These are phyloP conservation scores for Ambrosia artemisiifolia DNA, from an alignment of 129 eudicot genomes.

Conservation along the genomic window DNA sequence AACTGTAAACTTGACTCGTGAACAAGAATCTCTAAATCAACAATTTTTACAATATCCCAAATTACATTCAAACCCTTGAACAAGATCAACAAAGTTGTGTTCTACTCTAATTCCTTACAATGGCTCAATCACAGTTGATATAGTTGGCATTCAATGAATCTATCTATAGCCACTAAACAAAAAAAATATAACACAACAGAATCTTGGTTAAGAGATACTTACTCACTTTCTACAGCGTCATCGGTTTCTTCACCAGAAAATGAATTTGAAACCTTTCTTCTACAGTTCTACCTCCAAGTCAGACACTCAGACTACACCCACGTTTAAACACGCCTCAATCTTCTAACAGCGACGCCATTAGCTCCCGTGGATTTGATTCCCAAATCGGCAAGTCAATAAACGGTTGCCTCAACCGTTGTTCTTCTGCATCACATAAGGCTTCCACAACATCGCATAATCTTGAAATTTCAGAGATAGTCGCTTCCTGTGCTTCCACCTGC, in stretches of 20 bases:
- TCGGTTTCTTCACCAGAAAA: background rate
- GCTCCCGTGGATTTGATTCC: conserved; percentile 53
- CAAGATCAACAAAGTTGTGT: conserved; percentile 18
- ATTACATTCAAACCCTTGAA: conserved; percentile 26
- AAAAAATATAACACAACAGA: conserved; percentile 21
- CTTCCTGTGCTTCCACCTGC: conserved; percentile 75
- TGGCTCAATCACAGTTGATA: conserved; percentile 14
- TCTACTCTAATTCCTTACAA: conserved; percentile 25
- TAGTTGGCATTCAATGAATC: conserved; percentile 8
- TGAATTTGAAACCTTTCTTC: conserved; percentile 22
- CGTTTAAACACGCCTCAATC: conserved; percentile 25
- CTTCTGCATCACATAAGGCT: conserved; percentile 53
- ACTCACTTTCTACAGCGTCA: conserved; percentile 14
- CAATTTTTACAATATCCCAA: conserved; percentile 24
- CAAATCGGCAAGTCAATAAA: conserved; percentile 61
- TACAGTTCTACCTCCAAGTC: conserved; percentile 1
- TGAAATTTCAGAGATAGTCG: conserved; percentile 44
- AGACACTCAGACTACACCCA: conserved; percentile 12
- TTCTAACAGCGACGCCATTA: conserved; percentile 47
- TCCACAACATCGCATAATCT: conserved; percentile 66
- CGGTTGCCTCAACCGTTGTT: conserved; percentile 44
- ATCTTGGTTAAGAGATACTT: conserved; percentile 22
- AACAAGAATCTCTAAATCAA: conserved; percentile 18
- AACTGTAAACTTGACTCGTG: conserved; percentile 2
- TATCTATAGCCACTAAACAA: conserved; percentile 28